These are phyloP conservation scores for Passiflora organensis DNA, from an alignment of 345 rosid genomes.

Conservation along the genomic window DNA sequence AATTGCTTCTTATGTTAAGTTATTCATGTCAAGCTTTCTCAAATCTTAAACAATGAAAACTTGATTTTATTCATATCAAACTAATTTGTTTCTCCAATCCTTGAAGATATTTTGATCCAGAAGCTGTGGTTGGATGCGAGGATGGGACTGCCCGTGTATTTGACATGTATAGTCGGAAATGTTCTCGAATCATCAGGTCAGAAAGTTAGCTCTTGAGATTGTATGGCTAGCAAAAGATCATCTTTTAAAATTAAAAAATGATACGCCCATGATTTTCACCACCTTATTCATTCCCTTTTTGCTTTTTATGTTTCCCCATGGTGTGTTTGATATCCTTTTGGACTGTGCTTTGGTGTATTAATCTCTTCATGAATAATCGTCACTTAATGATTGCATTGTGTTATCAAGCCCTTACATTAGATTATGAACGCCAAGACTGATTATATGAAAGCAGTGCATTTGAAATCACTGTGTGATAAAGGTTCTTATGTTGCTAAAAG, in stretches of 20 bases:
- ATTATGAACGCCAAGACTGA: no score
- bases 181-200: constrained; percentile 75
- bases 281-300: no score
- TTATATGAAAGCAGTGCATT: no score
- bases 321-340: no score
- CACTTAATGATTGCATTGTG: no score
- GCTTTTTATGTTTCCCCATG: no score
- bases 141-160: constrained; percentile 85
- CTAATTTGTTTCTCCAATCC: constrained; percentile 12
- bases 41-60: neutral
- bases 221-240: neutral
- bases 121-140: constrained; percentile 90
- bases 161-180: constrained; percentile 85
- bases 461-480: no score
- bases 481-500: no score
- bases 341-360: no score
- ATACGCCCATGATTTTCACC: neutral
- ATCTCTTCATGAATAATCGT: no score
- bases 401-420: no score
- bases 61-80: neutral
- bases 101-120: constrained; percentile 78
- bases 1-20: neutral
- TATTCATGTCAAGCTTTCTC: neutral
- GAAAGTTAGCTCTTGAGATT: neutral
- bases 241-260: neutral